Base-by-base conservation (phyloP, 73 alveolate genomes). In the Tetrahymena borealis region DNA sequence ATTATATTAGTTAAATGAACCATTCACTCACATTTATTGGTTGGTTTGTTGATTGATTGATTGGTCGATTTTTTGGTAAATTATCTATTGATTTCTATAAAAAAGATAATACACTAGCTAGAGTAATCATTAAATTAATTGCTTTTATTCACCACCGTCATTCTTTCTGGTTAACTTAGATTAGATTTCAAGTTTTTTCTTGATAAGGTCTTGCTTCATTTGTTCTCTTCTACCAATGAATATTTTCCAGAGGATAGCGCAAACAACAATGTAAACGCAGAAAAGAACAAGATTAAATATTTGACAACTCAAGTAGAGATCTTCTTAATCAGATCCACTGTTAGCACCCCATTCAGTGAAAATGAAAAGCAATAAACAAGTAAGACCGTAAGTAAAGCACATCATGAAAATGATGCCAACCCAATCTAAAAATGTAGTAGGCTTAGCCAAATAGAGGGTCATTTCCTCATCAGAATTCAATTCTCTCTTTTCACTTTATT, bases 311-410 rank as follows among this genome's bases (percentile, higher is more conserved):
- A 60, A 60, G 28, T 60, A 60, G 28, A 60, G 85, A 28, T 60
- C 85, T 10, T 60, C 37, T 35, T 60, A 60, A 28, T 60, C 28
- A 60, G 85, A 28, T 24, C 85, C 85, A 9, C 85, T 60, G 85
- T 60, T 60, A 60, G 85, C 85, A 60, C 85, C 85, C 85, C 85
- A 60, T 60, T 60, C 85, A 24, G 85, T 60, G 85, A 60, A 60
- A 60, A 60, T 60, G 10, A 24, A 60, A 24, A 60, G 28, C 85
- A 60, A 60, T 60, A 60, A 60, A 35, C 38, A 8, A 15, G 28
- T n/a, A 18, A 60, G n/a, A 6, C 85, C 85, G 28, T 60, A 60
- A 60, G 85, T 60, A 35, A 60, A 35, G 13, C 33, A 18, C 85
- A 60, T 60, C 85, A 60, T 60, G 28, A 32, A 32, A 24, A 6